Percentiles rank a stretch among this genome's conserved stretches.
Conservation (phyloP, 257 asterid species). For the Capsicum pubescens region DNA sequence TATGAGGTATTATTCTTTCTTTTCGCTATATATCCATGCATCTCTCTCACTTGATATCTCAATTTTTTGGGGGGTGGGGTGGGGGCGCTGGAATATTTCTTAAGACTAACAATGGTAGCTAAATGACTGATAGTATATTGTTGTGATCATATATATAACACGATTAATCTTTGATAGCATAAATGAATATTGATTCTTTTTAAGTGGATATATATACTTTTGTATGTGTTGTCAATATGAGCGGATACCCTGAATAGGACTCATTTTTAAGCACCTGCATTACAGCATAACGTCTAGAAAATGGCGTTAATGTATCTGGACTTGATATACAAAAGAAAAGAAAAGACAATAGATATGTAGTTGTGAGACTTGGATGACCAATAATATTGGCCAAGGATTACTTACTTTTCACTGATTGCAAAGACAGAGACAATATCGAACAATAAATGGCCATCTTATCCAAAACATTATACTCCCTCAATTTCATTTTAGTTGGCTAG, state of each 20-base stretch:
- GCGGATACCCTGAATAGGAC: conserved; percentile 18
- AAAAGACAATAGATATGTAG: neutral
- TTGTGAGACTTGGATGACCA: neutral
- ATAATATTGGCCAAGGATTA: neutral
- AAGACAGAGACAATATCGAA: neutral
- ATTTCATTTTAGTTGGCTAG: no score
- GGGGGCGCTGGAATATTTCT: neutral
- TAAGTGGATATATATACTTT: neutral
- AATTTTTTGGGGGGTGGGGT: no score
- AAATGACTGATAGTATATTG: neutral
- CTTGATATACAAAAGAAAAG: neutral
- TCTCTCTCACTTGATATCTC: neutral
- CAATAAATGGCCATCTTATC: neutral
- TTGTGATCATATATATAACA: neutral
- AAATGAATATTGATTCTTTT: neutral
- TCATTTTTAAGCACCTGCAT: neutral
- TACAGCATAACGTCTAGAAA: neutral
- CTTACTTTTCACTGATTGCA: neutral
- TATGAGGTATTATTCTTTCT: neutral
- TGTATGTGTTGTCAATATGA: conserved; percentile 14
- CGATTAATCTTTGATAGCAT: neutral
- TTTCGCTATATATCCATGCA: conserved; percentile 2
- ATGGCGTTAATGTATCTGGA: neutral
- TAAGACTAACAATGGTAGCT: neutral
- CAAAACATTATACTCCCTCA: neutral